Conservation (phyloP, 2,329 filamentous ascomycete genomes). For the Fusarium protoensiforme region DNA sequence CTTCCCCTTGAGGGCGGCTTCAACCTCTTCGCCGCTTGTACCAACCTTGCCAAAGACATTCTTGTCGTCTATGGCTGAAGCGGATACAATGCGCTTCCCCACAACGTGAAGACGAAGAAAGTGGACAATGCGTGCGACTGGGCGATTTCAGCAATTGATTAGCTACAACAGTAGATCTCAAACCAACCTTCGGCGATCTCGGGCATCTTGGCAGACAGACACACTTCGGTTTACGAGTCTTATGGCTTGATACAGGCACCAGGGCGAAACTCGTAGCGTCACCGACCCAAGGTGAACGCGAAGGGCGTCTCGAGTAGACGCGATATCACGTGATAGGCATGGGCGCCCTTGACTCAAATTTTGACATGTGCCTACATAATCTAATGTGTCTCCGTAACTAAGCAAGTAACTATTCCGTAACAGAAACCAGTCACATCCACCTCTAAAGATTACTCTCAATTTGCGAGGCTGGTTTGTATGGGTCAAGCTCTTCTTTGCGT, state of each 20-base stretch:
- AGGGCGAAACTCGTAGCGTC: slow-evolving; percentile 15
- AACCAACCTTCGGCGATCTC: slow-evolving; percentile 70
- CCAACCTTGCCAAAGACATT: slow-evolving; percentile 94
- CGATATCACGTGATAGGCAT: slow-evolving; percentile 40
- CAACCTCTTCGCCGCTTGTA: slow-evolving; percentile 79
- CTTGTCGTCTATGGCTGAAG: slow-evolving; percentile 79
- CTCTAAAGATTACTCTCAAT: background rate
- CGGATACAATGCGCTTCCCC: slow-evolving; percentile 79
- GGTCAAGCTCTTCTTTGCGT: background rate
- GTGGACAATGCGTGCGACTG: slow-evolving; percentile 86
- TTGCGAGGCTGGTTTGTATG: background rate
- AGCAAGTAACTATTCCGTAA: background rate
- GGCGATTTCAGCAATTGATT: slow-evolving; percentile 3
- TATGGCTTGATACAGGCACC: background rate
- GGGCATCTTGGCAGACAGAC: slow-evolving; percentile 58
- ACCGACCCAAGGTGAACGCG: slow-evolving; percentile 6
- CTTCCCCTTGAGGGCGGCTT: slow-evolving; percentile 78
- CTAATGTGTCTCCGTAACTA: background rate
- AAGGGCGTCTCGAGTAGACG: slow-evolving; percentile 9
- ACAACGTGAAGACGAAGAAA: slow-evolving; percentile 86
- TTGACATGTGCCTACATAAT: background rate
- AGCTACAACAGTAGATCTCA: background rate
- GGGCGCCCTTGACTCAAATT: background rate
- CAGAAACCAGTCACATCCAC: background rate
- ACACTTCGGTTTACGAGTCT: background rate